Evolutionary conservation across 2,329 filamentous ascomycete genomes (phyloP), one percentile per base, ranked within the genome.

Genomic region (Ophiognomonia clavigignenti-juglandacearum): DNA sequence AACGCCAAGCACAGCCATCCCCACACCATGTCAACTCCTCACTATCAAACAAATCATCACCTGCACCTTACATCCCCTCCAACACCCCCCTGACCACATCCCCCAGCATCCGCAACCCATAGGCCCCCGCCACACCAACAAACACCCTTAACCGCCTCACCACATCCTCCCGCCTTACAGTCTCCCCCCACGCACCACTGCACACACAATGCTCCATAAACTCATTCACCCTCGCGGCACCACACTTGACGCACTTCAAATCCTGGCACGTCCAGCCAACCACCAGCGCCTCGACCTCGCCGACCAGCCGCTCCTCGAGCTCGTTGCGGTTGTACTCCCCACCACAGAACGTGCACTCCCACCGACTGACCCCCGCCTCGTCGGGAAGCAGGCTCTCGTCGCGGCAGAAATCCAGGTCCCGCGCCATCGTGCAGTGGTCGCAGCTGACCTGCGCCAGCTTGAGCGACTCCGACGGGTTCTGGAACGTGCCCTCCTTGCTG

Each of bases 131-230:
- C 40, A 95, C 91, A 44, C 78, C 82, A 55, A 73, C 75, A 66
- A 89, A 84, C 4, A 96, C 85, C 35, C 65, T 74, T 58, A 97
- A 58, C 61, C 72, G 77, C 61, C 73, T 79, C 59, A 78, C 66
- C 22, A 92, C 70, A 23, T 86, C 86, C 24, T 77, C 80, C 54
- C 77, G 74, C 56, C 83, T 78, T 50, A 91, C 74, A 18, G 82
- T 88, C 54, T 81, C 81, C 16, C 75, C 77, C 93, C 93, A 98
- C 50, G 79, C 78, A 4, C 93, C 93, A 52, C 88, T 88, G 71
- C 93, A 98, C 10, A 84, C 86, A 67, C 95, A 98, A 66, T 97
- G 91, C 64, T 96, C 92, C 83, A 93, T 90, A 58, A 97, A 95
- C 60, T 96, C 92, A 63, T 96, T 97, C 34, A 88, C 75, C 61